Evolutionary conservation across 768 basidiomycete genomes (phyloP), one percentile per base, ranked within the genome.

Genomic region (Baorangia bicolor): DNA sequence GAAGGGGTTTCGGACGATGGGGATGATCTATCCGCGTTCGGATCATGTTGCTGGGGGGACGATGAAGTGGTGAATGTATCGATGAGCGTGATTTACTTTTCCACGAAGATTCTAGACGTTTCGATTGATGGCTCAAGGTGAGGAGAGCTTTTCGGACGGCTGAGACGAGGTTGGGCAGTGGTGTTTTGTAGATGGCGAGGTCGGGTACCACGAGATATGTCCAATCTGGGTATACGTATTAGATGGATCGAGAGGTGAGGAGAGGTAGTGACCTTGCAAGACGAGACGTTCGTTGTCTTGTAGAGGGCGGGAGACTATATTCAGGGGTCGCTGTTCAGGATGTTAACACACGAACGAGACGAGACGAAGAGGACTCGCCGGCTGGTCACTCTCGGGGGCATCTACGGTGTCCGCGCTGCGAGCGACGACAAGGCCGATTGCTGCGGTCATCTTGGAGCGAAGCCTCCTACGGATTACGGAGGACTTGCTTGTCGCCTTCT

Each of bases 121-220:
- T 47, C 1, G 59, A 43, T 23, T 64, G 58, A 0, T 33, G 49
- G 4, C 34, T 30, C 13, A 71, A 27, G 33, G 40, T 50, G 14
- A 54, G 31, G 4, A 71, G 53, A 1, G 63, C 71, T 25, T 38
- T 56, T 34, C 67, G 67, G 18, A 72, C 56, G n/a, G 49, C 31
- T 13, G 50, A 51, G 16, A 73, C 43, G 34, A 72, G 59, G 21
- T 55, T 57, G 2, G 64, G 58, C 2, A 71, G 53, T 12, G 69
- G 65, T 37, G 51, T 60, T 43, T 37, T 70, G 46, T 69, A 73
- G 2, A 61, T 43, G 46, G 59, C n/a, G 28, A 69, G 56, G 30
- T 50, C 38, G 20, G 71, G 71, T 16, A 59, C 23, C 23, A 69
- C 57, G 20, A 71, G 53, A 47, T 69, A 71, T 35, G 67, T 64